These are phyloP conservation scores for Ramichloridium luteum DNA, from an alignment of 2,329 filamentous ascomycete genomes.

Conservation along the genomic window DNA sequence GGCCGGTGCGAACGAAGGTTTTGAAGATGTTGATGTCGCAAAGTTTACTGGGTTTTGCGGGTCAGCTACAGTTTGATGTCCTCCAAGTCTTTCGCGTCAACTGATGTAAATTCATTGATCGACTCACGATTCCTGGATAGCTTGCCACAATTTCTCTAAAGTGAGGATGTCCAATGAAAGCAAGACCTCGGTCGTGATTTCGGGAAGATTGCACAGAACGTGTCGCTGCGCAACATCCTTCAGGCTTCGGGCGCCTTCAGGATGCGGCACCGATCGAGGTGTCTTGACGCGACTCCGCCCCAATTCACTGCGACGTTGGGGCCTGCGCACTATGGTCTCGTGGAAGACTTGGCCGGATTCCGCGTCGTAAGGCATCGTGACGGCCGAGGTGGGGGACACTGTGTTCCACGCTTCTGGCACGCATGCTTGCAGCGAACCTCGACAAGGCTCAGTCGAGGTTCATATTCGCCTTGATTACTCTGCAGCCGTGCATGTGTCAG, in stretches of 20 bases:
- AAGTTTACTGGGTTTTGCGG: background rate
- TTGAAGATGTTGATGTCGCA: background rate
- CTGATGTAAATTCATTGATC: background rate
- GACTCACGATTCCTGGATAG: background rate
- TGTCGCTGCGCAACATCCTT: background rate
- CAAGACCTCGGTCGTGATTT: conserved; percentile 1
- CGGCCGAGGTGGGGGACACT: no score
- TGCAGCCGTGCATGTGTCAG: no score
- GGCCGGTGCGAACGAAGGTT: background rate
- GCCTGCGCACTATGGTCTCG: background rate
- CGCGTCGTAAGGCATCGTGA: background rate
- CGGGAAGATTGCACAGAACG: background rate
- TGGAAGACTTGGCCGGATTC: background rate
- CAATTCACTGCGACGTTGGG: background rate
- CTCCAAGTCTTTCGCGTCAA: background rate
- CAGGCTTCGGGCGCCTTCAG: background rate
- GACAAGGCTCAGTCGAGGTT: no score
- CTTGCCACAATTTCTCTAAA: background rate
- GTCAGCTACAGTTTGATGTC: background rate
- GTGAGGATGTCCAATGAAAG: background rate
- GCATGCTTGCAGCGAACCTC: no score
- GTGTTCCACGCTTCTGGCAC: no score
- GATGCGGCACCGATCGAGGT: background rate
- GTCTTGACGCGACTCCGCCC: background rate
- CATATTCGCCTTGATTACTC: no score